These are phyloP conservation scores for Atkinsonella texensis DNA, from an alignment of 2,329 filamentous ascomycete species.

Conservation along the genomic window DNA sequence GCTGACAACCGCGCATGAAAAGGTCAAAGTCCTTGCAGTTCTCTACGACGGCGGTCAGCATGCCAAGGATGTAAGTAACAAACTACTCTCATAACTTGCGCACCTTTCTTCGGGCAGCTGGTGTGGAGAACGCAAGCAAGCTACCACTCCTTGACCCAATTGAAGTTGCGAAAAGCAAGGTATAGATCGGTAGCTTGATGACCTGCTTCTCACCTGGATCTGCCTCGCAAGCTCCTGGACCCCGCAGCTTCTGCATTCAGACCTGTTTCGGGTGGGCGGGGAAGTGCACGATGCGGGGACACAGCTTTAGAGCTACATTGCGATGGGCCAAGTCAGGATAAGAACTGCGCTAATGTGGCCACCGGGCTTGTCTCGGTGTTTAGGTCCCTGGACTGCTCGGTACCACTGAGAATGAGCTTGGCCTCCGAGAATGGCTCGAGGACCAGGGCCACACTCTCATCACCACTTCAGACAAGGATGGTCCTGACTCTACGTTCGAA, in stretches of 20 bases:
- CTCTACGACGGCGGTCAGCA: conserved; percentile 88
- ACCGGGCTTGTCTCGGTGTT: not conserved
- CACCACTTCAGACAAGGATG: conserved; percentile 96
- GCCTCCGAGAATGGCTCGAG: conserved; percentile 94
- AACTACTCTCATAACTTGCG: no score
- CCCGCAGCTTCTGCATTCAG: not conserved
- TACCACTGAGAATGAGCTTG: conserved; percentile 97
- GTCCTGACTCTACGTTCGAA: conserved; percentile 85
- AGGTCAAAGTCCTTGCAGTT: conserved; percentile 93
- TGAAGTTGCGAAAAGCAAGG: not conserved
- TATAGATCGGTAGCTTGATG: not conserved
- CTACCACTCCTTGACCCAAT: not conserved
- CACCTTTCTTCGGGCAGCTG: not conserved
- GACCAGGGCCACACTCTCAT: conserved; percentile 91
- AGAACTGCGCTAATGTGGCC: not conserved
- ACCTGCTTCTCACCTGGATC: not conserved
- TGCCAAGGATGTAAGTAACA: conserved; percentile 60
- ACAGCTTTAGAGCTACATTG: not conserved
- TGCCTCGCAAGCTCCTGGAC: not conserved
- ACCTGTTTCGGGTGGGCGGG: not conserved
- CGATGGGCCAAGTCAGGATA: not conserved
- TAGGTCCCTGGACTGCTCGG: conserved; percentile 73
- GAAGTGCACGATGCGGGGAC: not conserved
- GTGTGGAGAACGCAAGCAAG: not conserved
- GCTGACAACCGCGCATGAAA: conserved; percentile 33